phyloP scores from a whole-genome alignment of 441 rosid genomes.

The Daphne laureola region DNA sequence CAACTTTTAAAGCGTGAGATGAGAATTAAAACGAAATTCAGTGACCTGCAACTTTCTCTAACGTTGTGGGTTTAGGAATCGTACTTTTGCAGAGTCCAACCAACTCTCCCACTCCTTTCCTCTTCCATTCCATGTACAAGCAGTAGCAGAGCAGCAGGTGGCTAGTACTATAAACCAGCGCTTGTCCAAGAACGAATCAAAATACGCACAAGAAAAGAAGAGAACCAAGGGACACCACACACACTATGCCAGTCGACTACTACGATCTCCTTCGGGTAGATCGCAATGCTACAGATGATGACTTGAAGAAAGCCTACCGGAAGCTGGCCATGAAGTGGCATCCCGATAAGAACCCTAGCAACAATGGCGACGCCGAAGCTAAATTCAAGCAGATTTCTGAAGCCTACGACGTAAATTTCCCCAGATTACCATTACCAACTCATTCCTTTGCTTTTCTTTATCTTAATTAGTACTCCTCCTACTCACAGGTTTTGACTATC shows the following conservation, averaged over 20 bases:
- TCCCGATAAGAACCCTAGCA: slow-evolving; percentile 80
- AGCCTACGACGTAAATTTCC: slow-evolving; percentile 55
- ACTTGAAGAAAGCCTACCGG: slow-evolving; percentile 77
- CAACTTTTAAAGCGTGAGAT: too few relatives aligned
- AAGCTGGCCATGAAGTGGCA: slow-evolving; percentile 94
- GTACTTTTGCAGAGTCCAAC: too few relatives aligned
- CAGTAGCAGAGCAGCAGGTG: too few relatives aligned
- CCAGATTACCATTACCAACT: background rate
- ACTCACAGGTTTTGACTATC: background rate
- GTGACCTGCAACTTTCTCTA: background rate
- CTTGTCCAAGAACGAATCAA: too few relatives aligned
- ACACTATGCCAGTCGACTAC: slow-evolving; percentile 56
- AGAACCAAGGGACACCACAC: too few relatives aligned
- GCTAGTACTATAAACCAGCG: too few relatives aligned
- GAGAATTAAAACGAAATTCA: slow-evolving; percentile 4
- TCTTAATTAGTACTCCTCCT: too few relatives aligned
- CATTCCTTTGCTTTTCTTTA: background rate
- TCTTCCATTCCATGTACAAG: too few relatives aligned
- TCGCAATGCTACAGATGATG: slow-evolving; percentile 64
- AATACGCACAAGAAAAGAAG: too few relatives aligned
- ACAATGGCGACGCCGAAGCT: slow-evolving; percentile 72
- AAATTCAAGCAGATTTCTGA: slow-evolving; percentile 82
- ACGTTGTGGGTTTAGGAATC: too few relatives aligned
- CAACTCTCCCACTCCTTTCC: too few relatives aligned
- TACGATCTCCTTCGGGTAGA: slow-evolving; percentile 64